phyloP scores from a whole-genome alignment of 441 rosid species.

The Adansonia madagascariensis region DNA sequence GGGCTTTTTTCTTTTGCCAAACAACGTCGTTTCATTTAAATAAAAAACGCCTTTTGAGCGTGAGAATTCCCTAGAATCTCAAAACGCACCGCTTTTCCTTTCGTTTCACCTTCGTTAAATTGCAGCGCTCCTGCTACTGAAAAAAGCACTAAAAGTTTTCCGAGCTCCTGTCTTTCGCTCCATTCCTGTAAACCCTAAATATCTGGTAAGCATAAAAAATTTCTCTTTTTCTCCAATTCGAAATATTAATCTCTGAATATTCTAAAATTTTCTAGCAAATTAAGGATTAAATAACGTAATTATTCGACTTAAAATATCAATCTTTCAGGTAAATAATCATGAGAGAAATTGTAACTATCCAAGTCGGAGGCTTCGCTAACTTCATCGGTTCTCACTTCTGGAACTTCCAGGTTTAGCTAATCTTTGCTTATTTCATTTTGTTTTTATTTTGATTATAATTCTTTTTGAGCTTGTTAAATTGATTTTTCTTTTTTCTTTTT shows the following conservation, averaged over 20 bases:
- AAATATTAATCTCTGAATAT: neutral
- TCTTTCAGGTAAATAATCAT: conserved; percentile 33
- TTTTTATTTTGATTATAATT: neutral
- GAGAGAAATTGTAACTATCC: conserved; percentile 82
- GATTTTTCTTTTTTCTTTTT: neutral
- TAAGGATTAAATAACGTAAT: neutral
- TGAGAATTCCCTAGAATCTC: neutral
- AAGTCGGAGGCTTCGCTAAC: conserved; percentile 82
- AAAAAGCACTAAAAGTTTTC: neutral
- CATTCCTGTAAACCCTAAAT: neutral
- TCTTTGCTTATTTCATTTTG: neutral
- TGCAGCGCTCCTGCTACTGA: neutral
- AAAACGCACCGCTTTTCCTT: neutral
- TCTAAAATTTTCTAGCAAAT: neutral
- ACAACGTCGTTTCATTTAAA: neutral
- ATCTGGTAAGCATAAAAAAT: neutral
- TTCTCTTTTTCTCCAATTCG: neutral
- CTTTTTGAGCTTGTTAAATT: neutral
- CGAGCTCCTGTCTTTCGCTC: neutral
- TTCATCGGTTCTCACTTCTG: conserved; percentile 94
- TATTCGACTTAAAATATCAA: neutral
- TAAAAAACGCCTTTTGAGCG: no score
- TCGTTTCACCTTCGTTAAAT: neutral
- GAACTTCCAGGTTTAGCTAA: conserved; percentile 77
- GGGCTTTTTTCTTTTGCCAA: no score